Evolutionary conservation across 2,329 filamentous ascomycete species (phyloP).

Genomic region (Cercospora nicotianae): DNA sequence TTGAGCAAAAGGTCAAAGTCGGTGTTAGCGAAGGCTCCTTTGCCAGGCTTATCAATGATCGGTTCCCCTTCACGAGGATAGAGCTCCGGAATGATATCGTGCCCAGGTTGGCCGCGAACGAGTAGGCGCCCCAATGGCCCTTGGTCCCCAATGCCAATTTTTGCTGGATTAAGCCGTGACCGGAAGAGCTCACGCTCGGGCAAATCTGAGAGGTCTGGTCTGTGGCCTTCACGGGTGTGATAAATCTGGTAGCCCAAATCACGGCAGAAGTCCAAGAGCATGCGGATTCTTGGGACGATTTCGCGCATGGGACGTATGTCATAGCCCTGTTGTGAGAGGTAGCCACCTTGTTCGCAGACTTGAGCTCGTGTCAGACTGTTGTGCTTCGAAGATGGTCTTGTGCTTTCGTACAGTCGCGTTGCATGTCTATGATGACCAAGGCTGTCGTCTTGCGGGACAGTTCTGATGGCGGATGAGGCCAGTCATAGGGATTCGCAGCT

Average conservation of each 20-base stretch:
- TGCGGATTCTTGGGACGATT: constrained; percentile 48
- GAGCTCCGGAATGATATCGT: constrained; percentile 58
- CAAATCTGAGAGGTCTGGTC: constrained; percentile 57
- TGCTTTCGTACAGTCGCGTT: constrained; percentile 48
- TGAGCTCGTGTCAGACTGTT: neutral
- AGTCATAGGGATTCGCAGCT: constrained; percentile 23
- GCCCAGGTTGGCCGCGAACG: constrained; percentile 58
- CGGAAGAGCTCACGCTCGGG: constrained; percentile 56
- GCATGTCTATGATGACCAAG: constrained; percentile 57
- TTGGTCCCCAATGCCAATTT: constrained; percentile 53
- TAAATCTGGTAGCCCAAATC: constrained; percentile 45
- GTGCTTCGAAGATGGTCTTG: neutral
- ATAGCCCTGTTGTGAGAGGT: constrained; percentile 52
- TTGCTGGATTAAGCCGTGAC: constrained; percentile 53
- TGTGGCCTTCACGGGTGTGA: constrained; percentile 57
- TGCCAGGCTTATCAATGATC: constrained; percentile 57
- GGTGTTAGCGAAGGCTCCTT: constrained; percentile 55
- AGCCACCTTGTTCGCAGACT: constrained; percentile 51
- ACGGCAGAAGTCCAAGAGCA: constrained; percentile 47
- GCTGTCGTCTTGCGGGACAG: constrained; percentile 46
- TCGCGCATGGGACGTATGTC: constrained; percentile 43
- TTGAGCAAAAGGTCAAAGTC: constrained; percentile 55
- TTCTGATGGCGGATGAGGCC: constrained; percentile 28
- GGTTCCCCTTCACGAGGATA: constrained; percentile 51
- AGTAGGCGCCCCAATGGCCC: constrained; percentile 61